A percentile compares a stretch with the other conserved stretches of the same genome.
These are phyloP conservation scores for Talaromyces stipitatus DNA, from an alignment of 495 filamentous ascomycete genomes.

Conservation along the genomic window DNA sequence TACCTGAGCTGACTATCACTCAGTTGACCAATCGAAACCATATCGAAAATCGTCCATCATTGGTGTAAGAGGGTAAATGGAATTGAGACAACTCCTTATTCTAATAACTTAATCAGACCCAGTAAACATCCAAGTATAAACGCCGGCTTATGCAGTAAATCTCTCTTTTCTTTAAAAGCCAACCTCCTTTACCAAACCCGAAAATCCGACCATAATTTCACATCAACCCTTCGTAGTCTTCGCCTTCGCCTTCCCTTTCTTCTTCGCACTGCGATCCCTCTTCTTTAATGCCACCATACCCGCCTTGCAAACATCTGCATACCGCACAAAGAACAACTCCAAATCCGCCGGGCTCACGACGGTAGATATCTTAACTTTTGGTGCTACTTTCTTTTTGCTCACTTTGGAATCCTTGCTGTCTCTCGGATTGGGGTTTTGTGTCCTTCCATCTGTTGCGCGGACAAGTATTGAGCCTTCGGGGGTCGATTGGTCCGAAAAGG, in stretches of 20 bases:
- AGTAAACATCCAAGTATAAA: neutral
- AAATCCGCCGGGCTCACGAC: conserved; percentile 67
- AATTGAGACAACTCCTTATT: neutral
- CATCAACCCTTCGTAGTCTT: conserved; percentile 40
- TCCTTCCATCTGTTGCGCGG: conserved; percentile 69
- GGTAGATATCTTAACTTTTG: conserved; percentile 78
- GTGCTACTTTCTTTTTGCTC: conserved; percentile 21
- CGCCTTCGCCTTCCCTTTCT: conserved; percentile 71
- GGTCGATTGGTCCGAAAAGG: conserved; percentile 6
- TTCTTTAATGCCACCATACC: conserved; percentile 91
- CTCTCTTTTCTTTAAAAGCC: neutral
- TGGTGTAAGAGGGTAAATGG: neutral
- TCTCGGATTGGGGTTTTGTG: conserved; percentile 46
- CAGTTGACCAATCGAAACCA: too few species aligned
- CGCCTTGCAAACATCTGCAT: conserved; percentile 86
- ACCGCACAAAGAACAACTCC: conserved; percentile 72
- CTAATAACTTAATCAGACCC: neutral
- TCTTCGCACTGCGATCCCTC: conserved; percentile 75
- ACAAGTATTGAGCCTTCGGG: conserved; percentile 56
- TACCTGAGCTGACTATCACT: too few species aligned
- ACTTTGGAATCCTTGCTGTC: conserved; percentile 26
- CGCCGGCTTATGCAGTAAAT: neutral
- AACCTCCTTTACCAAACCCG: neutral
- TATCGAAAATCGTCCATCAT: too few species aligned
- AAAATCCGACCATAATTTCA: neutral